Conservation (phyloP, 192 early-diverging fungal species). For the Backusella sp. region DNA sequence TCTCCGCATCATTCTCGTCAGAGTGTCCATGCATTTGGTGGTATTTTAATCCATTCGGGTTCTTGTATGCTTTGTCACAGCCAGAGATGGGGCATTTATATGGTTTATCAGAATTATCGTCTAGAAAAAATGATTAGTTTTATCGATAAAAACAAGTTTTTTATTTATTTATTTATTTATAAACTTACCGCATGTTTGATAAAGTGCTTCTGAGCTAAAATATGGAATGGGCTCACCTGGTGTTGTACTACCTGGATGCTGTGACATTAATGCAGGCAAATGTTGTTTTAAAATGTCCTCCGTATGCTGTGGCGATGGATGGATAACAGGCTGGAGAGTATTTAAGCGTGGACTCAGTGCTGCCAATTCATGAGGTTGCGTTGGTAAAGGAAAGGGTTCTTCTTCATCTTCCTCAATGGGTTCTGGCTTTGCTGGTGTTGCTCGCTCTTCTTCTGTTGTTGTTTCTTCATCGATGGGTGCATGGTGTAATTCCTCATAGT, state of each 20-base stretch:
- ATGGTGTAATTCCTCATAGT: slow-evolving; percentile 93
- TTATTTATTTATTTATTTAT: neutral
- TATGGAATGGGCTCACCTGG: neutral
- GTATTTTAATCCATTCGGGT: slow-evolving; percentile 97
- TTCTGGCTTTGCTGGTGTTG: neutral
- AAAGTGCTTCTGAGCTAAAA: slow-evolving; percentile 12
- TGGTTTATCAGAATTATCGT: slow-evolving; percentile 18
- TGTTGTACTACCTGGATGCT: neutral
- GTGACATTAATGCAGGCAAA: slow-evolving; percentile 8
- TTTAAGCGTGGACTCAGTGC: neutral
- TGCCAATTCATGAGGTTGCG: slow-evolving; percentile 7
- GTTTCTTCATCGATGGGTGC: slow-evolving; percentile 77
- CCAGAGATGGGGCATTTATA: slow-evolving; percentile 49
- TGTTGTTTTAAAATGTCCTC: slow-evolving; percentile 10
- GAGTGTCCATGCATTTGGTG: slow-evolving; percentile 94
- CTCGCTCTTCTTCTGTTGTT: neutral
- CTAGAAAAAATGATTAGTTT: neutral
- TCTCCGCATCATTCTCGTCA: slow-evolving; percentile 51
- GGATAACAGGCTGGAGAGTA: neutral
- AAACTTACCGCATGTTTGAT: slow-evolving; percentile 8
- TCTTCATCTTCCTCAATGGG: slow-evolving; percentile 4
- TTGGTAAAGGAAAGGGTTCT: slow-evolving; percentile 7
- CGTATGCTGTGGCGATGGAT: neutral
- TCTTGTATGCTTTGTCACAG: slow-evolving; percentile 96
- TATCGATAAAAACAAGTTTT: neutral